Evolutionary conservation across 768 basidiomycete species (phyloP).

Genomic region (Leucocoprinus birnbaumii): DNA sequence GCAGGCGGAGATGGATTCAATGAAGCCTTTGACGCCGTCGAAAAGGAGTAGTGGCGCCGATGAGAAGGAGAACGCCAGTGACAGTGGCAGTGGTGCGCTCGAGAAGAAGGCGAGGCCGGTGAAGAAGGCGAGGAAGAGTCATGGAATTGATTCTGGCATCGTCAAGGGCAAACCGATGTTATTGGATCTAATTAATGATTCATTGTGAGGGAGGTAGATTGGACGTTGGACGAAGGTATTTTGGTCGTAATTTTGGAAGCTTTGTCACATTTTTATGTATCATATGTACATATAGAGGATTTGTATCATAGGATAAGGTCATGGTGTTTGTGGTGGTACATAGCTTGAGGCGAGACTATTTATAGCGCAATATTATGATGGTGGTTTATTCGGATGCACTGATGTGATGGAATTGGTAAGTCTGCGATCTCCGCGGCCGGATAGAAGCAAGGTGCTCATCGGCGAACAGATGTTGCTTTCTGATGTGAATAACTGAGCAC

Average conservation of each 20-base stretch:
- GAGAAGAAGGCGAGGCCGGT: conserved; percentile 14
- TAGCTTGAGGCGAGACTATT: neutral
- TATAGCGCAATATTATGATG: no score
- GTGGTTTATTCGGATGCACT: no score
- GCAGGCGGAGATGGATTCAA: neutral
- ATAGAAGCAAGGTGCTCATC: neutral
- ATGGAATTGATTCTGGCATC: conserved; percentile 34
- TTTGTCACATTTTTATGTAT: neutral
- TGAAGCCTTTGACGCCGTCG: conserved; percentile 11
- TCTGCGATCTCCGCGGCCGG: neutral
- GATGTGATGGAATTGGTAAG: neutral
- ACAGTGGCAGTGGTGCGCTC: neutral
- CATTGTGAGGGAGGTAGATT: neutral
- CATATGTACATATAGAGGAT: conserved; percentile 2
- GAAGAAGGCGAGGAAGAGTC: conserved; percentile 31
- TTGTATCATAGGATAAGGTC: neutral
- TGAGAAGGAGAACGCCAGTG: conserved; percentile 13
- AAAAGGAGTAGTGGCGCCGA: conserved; percentile 12
- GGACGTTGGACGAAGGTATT: no score
- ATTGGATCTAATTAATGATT: conserved; percentile 54
- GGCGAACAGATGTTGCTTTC: neutral
- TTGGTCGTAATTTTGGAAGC: neutral
- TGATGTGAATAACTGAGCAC: no score
- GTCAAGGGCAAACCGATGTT: conserved; percentile 58
- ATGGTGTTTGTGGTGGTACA: neutral